These are phyloP conservation scores for Pyrus bretschneideri DNA, from an alignment of 306 rosid genomes.

Conservation along the genomic window DNA sequence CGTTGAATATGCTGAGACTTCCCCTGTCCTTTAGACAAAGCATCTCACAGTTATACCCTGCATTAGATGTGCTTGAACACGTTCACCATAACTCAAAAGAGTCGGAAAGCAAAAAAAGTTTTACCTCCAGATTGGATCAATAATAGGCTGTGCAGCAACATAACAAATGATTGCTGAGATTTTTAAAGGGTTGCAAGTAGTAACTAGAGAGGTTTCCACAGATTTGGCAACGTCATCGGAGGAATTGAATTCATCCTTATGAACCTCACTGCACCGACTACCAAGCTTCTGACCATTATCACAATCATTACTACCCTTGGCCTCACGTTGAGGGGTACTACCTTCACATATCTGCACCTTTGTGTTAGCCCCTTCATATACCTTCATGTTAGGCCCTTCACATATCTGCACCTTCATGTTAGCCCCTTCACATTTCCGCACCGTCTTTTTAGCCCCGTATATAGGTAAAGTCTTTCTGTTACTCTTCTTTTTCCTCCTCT, in stretches of 20 bases:
- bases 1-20: constrained; percentile 30
- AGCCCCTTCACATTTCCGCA: not conserved
- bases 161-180: not conserved
- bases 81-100: constrained; percentile 12
- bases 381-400: constrained; percentile 13
- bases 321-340: constrained; percentile 13
- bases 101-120: not conserved
- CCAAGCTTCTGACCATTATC: constrained; percentile 7
- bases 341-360: constrained; percentile 3
- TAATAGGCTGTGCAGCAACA: constrained; percentile 49
- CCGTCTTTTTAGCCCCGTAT: constrained; percentile 9
- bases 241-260: constrained; percentile 20
- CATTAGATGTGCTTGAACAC: constrained; percentile 3
- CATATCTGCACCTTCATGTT: constrained; percentile 5
- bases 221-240: not conserved
- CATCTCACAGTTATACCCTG: constrained; percentile 6
- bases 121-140: constrained; percentile 69
- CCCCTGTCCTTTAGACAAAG: constrained; percentile 52
- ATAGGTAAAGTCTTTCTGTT: constrained; percentile 1
- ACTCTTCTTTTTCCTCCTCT: constrained; percentile 17
- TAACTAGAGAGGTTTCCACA: constrained; percentile 17
- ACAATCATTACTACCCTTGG: constrained; percentile 4
- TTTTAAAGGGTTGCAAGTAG: constrained; percentile 6
- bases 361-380: constrained; percentile 11
- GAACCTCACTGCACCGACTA: constrained; percentile 11